phyloP scores from a whole-genome alignment of 345 rosid species.

The Viola odorata region DNA sequence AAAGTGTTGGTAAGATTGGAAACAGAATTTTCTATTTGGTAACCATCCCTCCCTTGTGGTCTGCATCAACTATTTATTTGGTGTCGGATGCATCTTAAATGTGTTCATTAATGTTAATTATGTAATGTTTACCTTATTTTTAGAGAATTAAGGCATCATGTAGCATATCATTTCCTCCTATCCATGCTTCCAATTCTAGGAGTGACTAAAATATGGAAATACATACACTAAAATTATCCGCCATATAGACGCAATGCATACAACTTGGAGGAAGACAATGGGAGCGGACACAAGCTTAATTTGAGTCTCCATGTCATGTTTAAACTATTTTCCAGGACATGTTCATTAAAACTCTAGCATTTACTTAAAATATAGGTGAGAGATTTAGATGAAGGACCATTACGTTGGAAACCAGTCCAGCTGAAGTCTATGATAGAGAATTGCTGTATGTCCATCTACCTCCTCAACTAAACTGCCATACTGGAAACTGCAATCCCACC shows the following conservation, averaged over 20 bases:
- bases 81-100: too few species aligned
- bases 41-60: too few species aligned
- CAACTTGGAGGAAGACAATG: neutral
- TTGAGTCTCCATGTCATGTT: neutral
- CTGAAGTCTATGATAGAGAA: slow-evolving; percentile 91
- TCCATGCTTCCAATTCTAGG: too few species aligned
- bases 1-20: too few species aligned
- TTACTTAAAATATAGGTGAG: slow-evolving; percentile 5
- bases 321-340: neutral
- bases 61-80: too few species aligned
- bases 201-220: too few species aligned
- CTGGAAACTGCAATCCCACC: slow-evolving; percentile 99
- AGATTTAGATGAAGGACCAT: slow-evolving; percentile 15
- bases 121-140: too few species aligned
- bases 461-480: slow-evolving; percentile 96
- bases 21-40: too few species aligned
- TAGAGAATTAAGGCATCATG: too few species aligned
- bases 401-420: slow-evolving; percentile 97
- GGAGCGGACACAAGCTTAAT: neutral
- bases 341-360: neutral
- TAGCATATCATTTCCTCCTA: too few species aligned
- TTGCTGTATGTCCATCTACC: slow-evolving; percentile 99
- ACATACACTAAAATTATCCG: too few species aligned
- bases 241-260: neutral
- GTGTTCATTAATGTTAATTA: too few species aligned